phyloP scores from a whole-genome alignment of 2,329 filamentous ascomycete species.

The Pseudogymnoascus sp. region DNA sequence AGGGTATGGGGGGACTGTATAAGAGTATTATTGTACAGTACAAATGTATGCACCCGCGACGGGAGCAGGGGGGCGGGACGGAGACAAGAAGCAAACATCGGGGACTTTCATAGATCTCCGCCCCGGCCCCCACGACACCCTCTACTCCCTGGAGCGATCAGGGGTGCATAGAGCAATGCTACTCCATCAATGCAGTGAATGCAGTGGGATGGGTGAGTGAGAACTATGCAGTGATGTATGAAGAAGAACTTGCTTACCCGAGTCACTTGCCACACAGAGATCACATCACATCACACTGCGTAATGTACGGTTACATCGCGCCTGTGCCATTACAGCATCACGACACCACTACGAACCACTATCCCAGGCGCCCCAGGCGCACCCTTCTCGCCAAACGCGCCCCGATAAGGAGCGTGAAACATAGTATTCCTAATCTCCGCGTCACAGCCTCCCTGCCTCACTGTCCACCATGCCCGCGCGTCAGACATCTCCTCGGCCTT shows the following conservation, averaged over 20 bases:
- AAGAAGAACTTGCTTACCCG: background rate
- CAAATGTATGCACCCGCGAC: background rate
- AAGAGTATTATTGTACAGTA: background rate
- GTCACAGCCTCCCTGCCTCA: background rate
- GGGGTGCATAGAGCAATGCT: background rate
- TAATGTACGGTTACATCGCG: background rate
- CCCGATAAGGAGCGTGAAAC: background rate
- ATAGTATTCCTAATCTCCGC: background rate
- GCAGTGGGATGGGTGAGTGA: background rate
- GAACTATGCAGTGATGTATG: background rate
- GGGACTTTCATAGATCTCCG: background rate
- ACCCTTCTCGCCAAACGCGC: background rate
- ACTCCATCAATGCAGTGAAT: background rate
- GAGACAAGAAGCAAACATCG: constrained; percentile 4
- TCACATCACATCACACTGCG: background rate
- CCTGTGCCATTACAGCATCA: background rate
- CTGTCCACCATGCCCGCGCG: background rate
- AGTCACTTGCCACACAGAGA: background rate
- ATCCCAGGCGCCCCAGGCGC: background rate
- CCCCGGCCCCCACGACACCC: background rate
- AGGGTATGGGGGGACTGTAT: background rate
- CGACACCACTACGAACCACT: background rate
- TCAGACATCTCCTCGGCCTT: background rate
- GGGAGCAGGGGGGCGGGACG: background rate
- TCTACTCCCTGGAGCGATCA: constrained; percentile 1